A percentile compares a stretch with the other conserved stretches of the same genome.
phyloP scores from a whole-genome alignment of 108 stramenopile genomes.

The Craspedostauros australis region DNA sequence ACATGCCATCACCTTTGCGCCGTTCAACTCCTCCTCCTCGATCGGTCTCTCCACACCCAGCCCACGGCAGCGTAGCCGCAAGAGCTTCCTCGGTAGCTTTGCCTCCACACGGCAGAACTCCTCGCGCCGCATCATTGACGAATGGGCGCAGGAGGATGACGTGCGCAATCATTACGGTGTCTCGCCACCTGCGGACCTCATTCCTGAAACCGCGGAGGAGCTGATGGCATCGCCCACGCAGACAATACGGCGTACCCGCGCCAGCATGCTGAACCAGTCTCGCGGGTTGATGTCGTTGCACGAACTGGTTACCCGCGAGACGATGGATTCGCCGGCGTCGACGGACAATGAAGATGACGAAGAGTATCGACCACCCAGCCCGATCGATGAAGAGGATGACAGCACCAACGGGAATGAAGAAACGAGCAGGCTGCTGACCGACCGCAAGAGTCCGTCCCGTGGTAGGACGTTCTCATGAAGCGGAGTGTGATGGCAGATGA shows the following conservation, averaged over 20 bases:
- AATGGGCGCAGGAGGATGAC: constrained; percentile 12
- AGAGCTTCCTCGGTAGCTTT: too few relatives aligned
- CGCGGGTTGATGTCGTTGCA: neutral
- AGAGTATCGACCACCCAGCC: neutral
- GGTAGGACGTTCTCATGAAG: too few relatives aligned
- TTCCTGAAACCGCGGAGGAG: neutral
- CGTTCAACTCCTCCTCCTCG: neutral
- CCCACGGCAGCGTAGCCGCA: constrained; percentile 1
- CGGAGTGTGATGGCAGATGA: too few relatives aligned
- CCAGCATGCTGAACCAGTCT: constrained; percentile 2
- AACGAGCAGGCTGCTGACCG: too few relatives aligned
- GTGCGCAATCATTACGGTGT: constrained; percentile 7
- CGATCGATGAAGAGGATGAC: constrained; percentile 2
- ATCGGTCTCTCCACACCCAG: neutral
- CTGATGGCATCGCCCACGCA: neutral
- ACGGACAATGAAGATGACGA: neutral
- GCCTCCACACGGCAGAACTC: neutral
- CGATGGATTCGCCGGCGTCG: constrained; percentile 1
- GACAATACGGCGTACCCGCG: neutral
- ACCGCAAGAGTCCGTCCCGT: too few relatives aligned
- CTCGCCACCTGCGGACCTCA: constrained; percentile 1
- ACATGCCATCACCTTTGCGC: neutral
- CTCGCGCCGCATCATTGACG: neutral
- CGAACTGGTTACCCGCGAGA: neutral
- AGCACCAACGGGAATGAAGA: constrained; percentile 10